phyloP scores from a whole-genome alignment of 495 filamentous ascomycete species.

The Astrothelium subdiscretum region DNA sequence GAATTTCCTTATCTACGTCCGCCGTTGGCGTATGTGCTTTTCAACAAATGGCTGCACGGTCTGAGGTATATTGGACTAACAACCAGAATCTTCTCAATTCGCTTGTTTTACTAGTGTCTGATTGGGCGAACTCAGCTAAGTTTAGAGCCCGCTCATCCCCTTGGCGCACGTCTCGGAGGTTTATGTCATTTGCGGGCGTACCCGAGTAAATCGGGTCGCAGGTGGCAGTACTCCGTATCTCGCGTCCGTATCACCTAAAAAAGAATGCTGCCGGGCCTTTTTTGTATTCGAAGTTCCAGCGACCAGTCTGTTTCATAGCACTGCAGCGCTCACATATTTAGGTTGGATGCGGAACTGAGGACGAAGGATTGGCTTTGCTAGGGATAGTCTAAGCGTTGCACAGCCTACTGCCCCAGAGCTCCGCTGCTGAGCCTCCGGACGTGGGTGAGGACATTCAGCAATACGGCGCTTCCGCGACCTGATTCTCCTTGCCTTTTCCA shows the following conservation, averaged over 20 bases:
- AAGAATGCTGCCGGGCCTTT: not conserved
- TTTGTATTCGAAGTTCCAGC: not conserved
- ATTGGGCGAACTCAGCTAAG: no score
- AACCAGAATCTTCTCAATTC: no score
- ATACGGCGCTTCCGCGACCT: not conserved
- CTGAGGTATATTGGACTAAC: no score
- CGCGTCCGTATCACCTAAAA: not conserved
- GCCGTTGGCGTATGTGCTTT: no score
- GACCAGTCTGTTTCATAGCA: not conserved
- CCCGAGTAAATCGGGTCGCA: not conserved
- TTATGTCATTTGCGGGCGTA: not conserved
- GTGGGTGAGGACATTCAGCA: not conserved
- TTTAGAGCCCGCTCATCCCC: not conserved
- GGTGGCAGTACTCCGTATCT: no score
- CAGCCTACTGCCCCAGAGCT: not conserved
- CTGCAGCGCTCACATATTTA: not conserved
- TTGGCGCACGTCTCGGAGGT: not conserved
- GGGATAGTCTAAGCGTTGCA: not conserved
- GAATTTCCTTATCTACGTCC: no score
- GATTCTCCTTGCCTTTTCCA: not conserved
- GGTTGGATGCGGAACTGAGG: not conserved
- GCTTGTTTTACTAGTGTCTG: no score
- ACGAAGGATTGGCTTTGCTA: no score
- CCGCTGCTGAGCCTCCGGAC: not conserved
- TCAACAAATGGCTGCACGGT: no score